These are phyloP conservation scores for Leccinum longicurvipes DNA, from an alignment of 768 basidiomycete species.

Conservation along the genomic window DNA sequence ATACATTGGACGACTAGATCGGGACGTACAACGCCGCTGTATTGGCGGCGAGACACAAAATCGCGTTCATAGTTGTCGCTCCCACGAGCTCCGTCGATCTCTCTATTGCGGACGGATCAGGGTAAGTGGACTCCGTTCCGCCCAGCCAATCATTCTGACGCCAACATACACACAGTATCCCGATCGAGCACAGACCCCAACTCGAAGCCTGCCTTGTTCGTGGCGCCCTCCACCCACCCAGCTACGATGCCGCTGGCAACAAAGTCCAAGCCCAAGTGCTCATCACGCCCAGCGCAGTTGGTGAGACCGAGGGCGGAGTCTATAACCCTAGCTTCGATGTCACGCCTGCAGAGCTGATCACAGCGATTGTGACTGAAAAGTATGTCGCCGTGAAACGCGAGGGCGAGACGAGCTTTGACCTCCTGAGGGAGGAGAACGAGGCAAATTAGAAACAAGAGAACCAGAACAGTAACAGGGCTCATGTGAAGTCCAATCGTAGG, in stretches of 20 bases:
- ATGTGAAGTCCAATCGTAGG: no score
- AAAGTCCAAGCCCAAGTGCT: constrained; percentile 74
- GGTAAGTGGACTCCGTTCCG: constrained; percentile 32
- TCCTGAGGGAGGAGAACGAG: constrained; percentile 38
- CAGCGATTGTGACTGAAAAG: constrained; percentile 93
- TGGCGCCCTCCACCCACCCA: constrained; percentile 66
- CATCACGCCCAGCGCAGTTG: constrained; percentile 68
- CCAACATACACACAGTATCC: constrained; percentile 48
- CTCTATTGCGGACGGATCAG: constrained; percentile 63
- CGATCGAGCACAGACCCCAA: constrained; percentile 88
- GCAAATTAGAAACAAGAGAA: background rate
- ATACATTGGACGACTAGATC: constrained; percentile 40
- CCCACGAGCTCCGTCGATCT: constrained; percentile 92
- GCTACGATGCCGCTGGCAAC: constrained; percentile 36
- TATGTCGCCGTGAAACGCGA: constrained; percentile 78
- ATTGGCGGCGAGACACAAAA: constrained; percentile 78
- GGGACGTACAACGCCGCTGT: constrained; percentile 97
- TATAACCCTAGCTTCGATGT: constrained; percentile 98
- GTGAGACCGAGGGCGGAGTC: constrained; percentile 32
- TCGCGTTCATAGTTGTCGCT: constrained; percentile 92
- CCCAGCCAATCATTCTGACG: background rate
- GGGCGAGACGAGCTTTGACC: constrained; percentile 58
- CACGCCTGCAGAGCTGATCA: constrained; percentile 89
- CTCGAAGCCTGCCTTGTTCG: constrained; percentile 87
- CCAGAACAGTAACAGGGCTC: no score